Percentiles rank a stretch among this genome's conserved stretches.
phyloP scores from a whole-genome alignment of 192 early-diverging fungal species.

The Lobosporangium transversale region DNA sequence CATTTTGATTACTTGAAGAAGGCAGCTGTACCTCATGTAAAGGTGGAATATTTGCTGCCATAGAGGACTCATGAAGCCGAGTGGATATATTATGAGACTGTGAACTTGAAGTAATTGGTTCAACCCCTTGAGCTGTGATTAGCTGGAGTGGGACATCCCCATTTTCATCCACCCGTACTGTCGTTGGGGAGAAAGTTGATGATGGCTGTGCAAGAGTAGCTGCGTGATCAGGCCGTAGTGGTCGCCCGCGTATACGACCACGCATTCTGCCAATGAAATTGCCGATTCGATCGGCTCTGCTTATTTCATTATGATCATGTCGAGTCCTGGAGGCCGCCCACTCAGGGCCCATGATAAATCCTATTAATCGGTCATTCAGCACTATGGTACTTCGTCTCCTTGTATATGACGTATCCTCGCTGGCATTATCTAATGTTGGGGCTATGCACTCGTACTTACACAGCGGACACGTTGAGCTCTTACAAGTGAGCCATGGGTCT shows the following conservation, averaged over 20 bases:
- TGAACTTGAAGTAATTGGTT: not conserved
- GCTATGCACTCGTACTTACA: conserved; percentile 52
- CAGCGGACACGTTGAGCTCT: conserved; percentile 54
- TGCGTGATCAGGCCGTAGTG: not conserved
- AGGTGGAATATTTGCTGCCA: too few relatives aligned
- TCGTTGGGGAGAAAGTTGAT: not conserved
- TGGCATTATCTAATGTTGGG: not conserved
- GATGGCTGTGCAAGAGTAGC: not conserved
- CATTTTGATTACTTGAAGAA: too few relatives aligned
- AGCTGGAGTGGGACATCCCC: conserved; percentile 16
- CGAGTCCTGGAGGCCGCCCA: conserved; percentile 38
- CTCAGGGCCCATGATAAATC: conserved; percentile 41
- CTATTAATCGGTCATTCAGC: conserved; percentile 39
- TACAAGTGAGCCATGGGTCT: conserved; percentile 56
- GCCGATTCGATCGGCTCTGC: conserved; percentile 12
- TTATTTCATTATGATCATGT: conserved; percentile 2
- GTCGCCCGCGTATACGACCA: conserved; percentile 19
- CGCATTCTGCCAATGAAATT: conserved; percentile 4
- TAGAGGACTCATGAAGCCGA: too few relatives aligned
- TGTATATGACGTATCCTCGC: not conserved
- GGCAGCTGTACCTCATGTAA: conserved; percentile 1
- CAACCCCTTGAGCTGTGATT: conserved; percentile 4
- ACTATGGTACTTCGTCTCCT: not conserved
- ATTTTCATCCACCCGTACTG: not conserved
- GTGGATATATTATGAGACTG: too few relatives aligned